Evolutionary conservation across 78 protist species (phyloP), one percentile per base, ranked within the genome.

Genomic region (Dictyostelium firmibasis): DNA sequence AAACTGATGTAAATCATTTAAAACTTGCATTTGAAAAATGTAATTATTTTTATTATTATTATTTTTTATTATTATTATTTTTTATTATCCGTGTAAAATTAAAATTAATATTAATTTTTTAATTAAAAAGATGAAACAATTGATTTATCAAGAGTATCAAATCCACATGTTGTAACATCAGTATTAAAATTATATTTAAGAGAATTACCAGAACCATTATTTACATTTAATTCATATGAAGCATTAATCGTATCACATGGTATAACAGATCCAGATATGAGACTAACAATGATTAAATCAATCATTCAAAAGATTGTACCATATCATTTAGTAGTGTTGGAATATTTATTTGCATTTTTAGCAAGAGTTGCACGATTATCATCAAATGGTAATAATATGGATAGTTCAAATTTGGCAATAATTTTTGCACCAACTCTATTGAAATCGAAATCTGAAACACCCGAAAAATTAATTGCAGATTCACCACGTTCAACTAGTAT

Each of bases 121-220:
- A 44, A 44, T 75, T 35, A 8, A 36, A 35, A 25, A 82, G 92
- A 29, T 11, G 84, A 86, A 36, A 75, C 27, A 5, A 47, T 83
- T 35, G 86, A 64, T 64, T 84, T 76, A 3, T 38, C 35, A 16
- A 64, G 4, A 27, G 31, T 31, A 53, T 27, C 86, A 29, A 85
- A 43, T 44, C 91, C 97, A 50, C 95, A 92, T 83, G 10, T 69
- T 25, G 95, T 97, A 38, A 81, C 96, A 23, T 92, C 91, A 8
- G 62, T 92, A 14, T 75, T 97, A 18, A 97, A 97, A 82, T 85
- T 77, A 27, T 97, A 95, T 69, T 70, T 97, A 44, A 47, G 98
- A 47, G 97, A 95, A 36, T 47, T 97, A 64, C 98, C 98, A 62
- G 95, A 92, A 41, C 98, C 98, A n/a, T 79, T 97, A 25, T 76